phyloP scores from a whole-genome alignment of 768 basidiomycete genomes.

The Russula virescens region DNA sequence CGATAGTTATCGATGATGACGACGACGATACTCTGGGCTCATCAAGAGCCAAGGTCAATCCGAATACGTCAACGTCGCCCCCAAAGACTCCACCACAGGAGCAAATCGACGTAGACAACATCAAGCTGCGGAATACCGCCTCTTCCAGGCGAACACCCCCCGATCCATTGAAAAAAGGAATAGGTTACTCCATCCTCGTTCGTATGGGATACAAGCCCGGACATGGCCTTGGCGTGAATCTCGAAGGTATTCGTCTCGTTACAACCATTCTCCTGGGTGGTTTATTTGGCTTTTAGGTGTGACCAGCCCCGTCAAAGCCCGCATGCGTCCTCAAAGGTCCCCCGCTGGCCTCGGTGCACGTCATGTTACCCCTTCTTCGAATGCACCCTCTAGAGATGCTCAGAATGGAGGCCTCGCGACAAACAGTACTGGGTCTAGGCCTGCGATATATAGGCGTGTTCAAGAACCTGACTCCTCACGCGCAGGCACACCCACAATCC shows the following conservation, averaged over 20 bases:
- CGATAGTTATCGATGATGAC: slow-evolving; percentile 24
- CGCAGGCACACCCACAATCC: neutral
- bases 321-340: neutral
- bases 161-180: slow-evolving; percentile 1
- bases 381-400: neutral
- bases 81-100: slow-evolving; percentile 1
- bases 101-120: neutral
- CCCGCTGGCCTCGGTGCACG: slow-evolving; percentile 11
- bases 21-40: slow-evolving; percentile 6
- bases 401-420: neutral
- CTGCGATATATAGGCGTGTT: neutral
- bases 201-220: slow-evolving; percentile 24
- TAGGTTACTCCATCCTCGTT: slow-evolving; percentile 21
- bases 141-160: neutral
- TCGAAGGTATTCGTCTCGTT: slow-evolving; percentile 20
- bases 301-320: slow-evolving; percentile 15
- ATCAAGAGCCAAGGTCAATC: neutral
- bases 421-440: neutral
- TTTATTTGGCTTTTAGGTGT: slow-evolving; percentile 18
- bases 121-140: neutral
- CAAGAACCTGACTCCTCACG: neutral
- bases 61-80: neutral
- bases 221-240: slow-evolving; percentile 19
- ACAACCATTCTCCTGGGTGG: slow-evolving; percentile 16
- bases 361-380: neutral